Evolutionary conservation across 1,284 basidiomycete species (phyloP), one percentile per base, ranked within the genome.

Genomic region (Cronartium ribicola): DNA sequence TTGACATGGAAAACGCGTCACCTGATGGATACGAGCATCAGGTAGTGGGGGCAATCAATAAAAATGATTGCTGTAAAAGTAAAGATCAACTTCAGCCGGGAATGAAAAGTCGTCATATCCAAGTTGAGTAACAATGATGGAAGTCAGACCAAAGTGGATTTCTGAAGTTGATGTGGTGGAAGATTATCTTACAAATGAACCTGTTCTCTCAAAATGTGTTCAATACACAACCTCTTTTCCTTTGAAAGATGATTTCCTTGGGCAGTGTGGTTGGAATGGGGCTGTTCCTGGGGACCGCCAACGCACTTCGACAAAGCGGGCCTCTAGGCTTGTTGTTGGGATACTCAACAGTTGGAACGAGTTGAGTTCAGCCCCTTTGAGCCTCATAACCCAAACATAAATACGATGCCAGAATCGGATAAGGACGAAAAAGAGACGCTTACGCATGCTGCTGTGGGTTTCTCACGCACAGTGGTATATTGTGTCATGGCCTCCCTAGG

Each of bases 241-340:
- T 6, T 20, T 20, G 22, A 6, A 6, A 72, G 70, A 72, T 72
- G 70, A 72, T 72, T 4, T 72, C 70, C 6, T 66, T 72, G 36
- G 70, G 70, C 55, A 63, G 70, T 36, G 70, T 72, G 13, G 66
- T 72, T 51, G 68, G 68, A 63, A 64, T 37, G n/a, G 70, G 70
- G 55, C 63, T 72, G 2, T 72, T 72, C 55, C 48, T 72, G 29
- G 63, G 70, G 39, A 72, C 70, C 22, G 70, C 70, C 37, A 57
- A 20, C n/a, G 48, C 62, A 10, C 44, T 72, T 20, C 51, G 44
- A 41, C n/a, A 72, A 36, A 62, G 60, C 48, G 70, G 70, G n/a
- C 70, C 70, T 39, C 41, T 63, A 36, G 70, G 70, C 4, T n/a
- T 72, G 41, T 43, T 72, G 36, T 57, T 72, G 29, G 70, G 62